Base-by-base conservation (phyloP, 108 stramenopile species). In the Seminavis robusta region DNA sequence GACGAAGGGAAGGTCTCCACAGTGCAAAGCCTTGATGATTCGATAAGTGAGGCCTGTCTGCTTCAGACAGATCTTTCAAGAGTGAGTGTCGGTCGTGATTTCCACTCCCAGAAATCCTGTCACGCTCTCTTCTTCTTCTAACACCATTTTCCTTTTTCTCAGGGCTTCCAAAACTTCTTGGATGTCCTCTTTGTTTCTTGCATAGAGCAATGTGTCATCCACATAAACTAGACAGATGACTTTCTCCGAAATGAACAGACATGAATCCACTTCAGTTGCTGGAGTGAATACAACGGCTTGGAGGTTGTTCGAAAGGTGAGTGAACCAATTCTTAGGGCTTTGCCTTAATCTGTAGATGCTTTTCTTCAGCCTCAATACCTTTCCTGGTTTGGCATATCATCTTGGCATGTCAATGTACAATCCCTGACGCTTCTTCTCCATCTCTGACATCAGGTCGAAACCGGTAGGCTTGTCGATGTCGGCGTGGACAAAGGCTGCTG, bases 151-250 rank as follows among this genome's bases (percentile, higher is more conserved):
- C 20, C 31, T 20, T 16, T 61, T 16, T 19, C 47, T 30, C 0
- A 75, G 42, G 1, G 27, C 21, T 20, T 57, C 36, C 1, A n/a
- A n/a, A n/a, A n/a, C n/a, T n/a, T n/a, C n/a, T n/a, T 68, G 36
- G 8, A 75, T 58, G 3, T 53, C 21, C 24, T 34, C 1, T 24
- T 30, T 17, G 7, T 36, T 17, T 0, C 23, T 27, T 16, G 63
- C 54, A 39, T 47, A 73, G 29, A 72, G 60, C 3, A 72, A 26
- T 4, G 52, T 41, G 33, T 77, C 67, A 36, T 81, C 74, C 0
- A 85, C 77, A 44, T 81, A 85, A 0, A 62, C 44, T 1, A 86
- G 30, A 13, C 64, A 67, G 28, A 82, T 52, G 10, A 77, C 44
- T 2, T 61, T 49, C 0, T 50, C 23, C 0, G 47, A 65, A 49